These are phyloP conservation scores for Pyrenochaeta sp. DNA, from an alignment of 2,329 filamentous ascomycete genomes.

Conservation along the genomic window DNA sequence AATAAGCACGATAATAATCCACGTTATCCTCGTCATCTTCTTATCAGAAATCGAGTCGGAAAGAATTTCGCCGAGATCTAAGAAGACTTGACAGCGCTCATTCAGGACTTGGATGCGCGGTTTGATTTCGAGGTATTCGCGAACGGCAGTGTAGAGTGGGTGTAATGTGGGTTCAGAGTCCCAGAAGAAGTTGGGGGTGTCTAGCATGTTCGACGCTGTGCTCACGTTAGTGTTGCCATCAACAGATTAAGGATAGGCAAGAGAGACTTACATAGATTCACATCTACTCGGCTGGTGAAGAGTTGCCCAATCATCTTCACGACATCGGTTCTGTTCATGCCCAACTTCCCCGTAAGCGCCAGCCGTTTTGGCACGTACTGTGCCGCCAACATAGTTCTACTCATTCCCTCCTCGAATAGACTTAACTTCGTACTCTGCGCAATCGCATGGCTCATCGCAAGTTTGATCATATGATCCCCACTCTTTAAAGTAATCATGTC, in stretches of 20 bases:
- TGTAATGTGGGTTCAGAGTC: constrained; percentile 94
- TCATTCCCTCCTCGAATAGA: constrained; percentile 96
- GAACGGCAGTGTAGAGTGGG: constrained; percentile 90
- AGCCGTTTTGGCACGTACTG: constrained; percentile 90
- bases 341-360: constrained; percentile 86
- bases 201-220: constrained; percentile 89
- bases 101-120: constrained; percentile 96
- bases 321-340: constrained; percentile 91
- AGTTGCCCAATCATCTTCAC: constrained; percentile 89
- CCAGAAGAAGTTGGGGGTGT: constrained; percentile 98
- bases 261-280: constrained; percentile 86
- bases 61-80: constrained; percentile 94
- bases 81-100: constrained; percentile 93
- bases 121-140: constrained; percentile 97
- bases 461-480: constrained; percentile 98
- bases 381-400: constrained; percentile 89
- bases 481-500: constrained; percentile 98
- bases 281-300: constrained; percentile 94
- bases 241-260: neutral
- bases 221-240: constrained; percentile 6
- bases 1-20: constrained; percentile 97
- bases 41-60: constrained; percentile 91
- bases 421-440: constrained; percentile 96
- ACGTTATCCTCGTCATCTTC: constrained; percentile 96
- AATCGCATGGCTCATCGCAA: constrained; percentile 96